Base-by-base conservation (phyloP, 495 filamentous ascomycete genomes). In the Mytilinidion resinicola region DNA sequence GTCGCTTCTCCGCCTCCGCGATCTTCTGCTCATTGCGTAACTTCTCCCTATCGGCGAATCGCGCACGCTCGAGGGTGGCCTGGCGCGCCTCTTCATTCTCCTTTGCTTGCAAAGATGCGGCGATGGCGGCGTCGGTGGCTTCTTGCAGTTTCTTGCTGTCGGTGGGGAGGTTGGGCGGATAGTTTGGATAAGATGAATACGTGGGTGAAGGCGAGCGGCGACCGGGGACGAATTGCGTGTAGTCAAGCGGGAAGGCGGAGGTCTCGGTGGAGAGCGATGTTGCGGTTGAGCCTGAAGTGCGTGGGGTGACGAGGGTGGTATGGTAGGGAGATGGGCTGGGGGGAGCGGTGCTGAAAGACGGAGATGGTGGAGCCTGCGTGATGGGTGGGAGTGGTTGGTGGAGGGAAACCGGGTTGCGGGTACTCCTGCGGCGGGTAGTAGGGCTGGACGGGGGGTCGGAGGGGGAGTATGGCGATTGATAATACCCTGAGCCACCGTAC, bases 1-100 rank as follows among this genome's bases (percentile, higher is more conserved):
- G 34, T 46, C 57, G 37, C 59, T 61, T 61, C 50, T 65, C 58
- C 17, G 30, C 53, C 55, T 65, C 58, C 33, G 58, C 62, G 41
- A 42, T 12, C 21, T 43, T 30, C 14, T 60, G 53, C 43, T 65
- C 57, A 1, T 5, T 33, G 17, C 62, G 49, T 17, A 49, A 25
- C n/a, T 61, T 39, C 33, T 33, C 62, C 15, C 59, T 43, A 0
- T 38, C 44, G 8, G 57, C 58, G n/a, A 36, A 54, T 10, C 62
- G 48, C 25, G 51, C 62, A 33, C 54, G 51, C 35, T 61, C 58
- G 12, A 61, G 56, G 1, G 38, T n/a, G 39, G 56, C 62, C 33
- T 65, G 58, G 21, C 17, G 17, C 46, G 5, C 46, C 17, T 49
- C 39, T 9, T 42, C 39, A 5, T 41, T 42, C 30, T 41, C 36